These are phyloP conservation scores for Plasmodium cynomolgi DNA, from an alignment of 169 alveolate species.

Conservation along the genomic window DNA sequence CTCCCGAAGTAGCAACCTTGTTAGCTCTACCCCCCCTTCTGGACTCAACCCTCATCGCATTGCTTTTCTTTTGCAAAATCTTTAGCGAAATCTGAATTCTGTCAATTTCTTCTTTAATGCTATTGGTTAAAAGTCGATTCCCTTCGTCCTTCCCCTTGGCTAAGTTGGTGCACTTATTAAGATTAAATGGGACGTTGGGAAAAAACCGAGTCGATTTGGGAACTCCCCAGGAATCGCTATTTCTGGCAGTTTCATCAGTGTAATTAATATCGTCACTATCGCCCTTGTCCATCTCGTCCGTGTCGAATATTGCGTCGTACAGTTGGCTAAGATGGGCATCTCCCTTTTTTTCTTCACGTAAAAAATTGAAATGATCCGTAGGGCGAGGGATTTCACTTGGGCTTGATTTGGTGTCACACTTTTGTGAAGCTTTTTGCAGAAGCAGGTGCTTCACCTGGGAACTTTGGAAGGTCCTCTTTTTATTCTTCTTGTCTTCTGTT, in stretches of 20 bases:
- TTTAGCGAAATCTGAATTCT: constrained; percentile 43
- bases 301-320: constrained; percentile 1
- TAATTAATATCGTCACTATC: neutral
- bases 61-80: constrained; percentile 5
- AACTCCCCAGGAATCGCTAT: neutral
- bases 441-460: neutral
- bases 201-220: neutral
- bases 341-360: neutral
- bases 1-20: neutral
- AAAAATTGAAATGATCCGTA: neutral
- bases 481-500: constrained; percentile 7
- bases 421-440: neutral
- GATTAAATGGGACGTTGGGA: neutral
- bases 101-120: constrained; percentile 65
- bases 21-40: neutral
- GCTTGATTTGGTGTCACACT: neutral
- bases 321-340: neutral
- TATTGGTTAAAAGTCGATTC: constrained; percentile 27
- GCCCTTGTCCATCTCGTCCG: constrained; percentile 6
- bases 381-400: neutral
- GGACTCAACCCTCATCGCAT: neutral
- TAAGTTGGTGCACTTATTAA: constrained; percentile 3
- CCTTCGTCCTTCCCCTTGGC: constrained; percentile 3
- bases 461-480: neutral
- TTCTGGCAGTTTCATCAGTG: neutral